phyloP scores from a whole-genome alignment of 2,329 filamentous ascomycete species.

The Zymoseptoria brevis region DNA sequence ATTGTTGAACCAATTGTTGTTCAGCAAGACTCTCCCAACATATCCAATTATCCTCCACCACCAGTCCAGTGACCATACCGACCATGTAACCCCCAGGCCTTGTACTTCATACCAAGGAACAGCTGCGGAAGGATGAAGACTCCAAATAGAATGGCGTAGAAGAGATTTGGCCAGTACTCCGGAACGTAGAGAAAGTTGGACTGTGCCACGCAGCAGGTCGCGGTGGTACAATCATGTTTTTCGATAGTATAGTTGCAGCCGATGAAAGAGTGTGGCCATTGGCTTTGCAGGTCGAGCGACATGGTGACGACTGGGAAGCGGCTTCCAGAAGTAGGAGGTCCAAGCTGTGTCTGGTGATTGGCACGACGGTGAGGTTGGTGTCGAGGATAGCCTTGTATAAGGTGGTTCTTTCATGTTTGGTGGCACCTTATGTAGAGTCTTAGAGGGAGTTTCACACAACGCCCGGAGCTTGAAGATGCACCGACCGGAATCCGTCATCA shows the following conservation, averaged over 20 bases:
- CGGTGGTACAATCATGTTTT: constrained; percentile 18
- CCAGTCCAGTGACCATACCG: constrained; percentile 39
- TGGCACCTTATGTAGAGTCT: neutral
- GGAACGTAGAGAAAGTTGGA: constrained; percentile 48
- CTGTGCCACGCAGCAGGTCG: constrained; percentile 26
- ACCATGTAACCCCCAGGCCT: constrained; percentile 51
- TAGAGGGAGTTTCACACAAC: too few relatives aligned
- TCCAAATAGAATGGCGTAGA: constrained; percentile 47
- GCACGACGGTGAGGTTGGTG: neutral
- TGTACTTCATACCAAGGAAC: constrained; percentile 42
- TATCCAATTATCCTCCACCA: constrained; percentile 51
- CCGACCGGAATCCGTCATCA: too few relatives aligned
- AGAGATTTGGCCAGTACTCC: constrained; percentile 33
- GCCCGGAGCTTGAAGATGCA: too few relatives aligned
- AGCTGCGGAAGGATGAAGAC: constrained; percentile 43
- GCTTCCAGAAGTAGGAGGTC: neutral
- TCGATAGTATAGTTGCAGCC: constrained; percentile 16
- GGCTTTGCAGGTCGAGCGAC: neutral
- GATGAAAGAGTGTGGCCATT: neutral
- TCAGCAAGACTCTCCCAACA: constrained; percentile 46
- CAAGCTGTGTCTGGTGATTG: neutral
- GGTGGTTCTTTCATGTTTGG: too few relatives aligned
- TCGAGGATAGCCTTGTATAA: neutral
- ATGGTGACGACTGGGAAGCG: neutral
- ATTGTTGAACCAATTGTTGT: constrained; percentile 44